These are phyloP conservation scores for Backusella luteola DNA, from an alignment of 192 early-diverging fungal genomes.

Conservation along the genomic window DNA sequence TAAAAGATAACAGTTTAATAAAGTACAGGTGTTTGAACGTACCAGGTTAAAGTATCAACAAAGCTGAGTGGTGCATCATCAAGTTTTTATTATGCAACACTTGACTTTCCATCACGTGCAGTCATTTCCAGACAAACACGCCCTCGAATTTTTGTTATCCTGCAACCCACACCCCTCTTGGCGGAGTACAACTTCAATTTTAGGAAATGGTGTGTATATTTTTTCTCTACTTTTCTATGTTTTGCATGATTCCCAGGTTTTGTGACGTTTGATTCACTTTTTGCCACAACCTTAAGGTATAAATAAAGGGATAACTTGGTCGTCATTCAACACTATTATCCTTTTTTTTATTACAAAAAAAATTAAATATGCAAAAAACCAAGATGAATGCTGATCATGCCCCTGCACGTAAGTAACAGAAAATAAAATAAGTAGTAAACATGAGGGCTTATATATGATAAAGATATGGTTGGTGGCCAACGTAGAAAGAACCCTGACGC, in stretches of 20 bases:
- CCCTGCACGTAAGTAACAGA: background rate
- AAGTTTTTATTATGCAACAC: background rate
- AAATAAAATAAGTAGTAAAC: background rate
- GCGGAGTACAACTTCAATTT: background rate
- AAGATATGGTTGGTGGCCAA: constrained; percentile 8
- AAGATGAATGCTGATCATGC: background rate
- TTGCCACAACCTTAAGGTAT: constrained; percentile 1
- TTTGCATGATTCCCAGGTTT: constrained; percentile 8
- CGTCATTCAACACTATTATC: background rate
- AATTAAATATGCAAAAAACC: background rate
- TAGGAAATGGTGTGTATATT: background rate
- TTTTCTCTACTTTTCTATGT: background rate
- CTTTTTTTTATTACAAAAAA: background rate
- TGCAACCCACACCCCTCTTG: background rate
- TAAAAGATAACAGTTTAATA: background rate
- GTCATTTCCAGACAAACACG: background rate
- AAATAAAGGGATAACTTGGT: background rate
- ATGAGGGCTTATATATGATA: background rate
- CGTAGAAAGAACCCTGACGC: constrained; percentile 9
- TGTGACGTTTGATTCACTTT: constrained; percentile 7
- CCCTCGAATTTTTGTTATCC: background rate
- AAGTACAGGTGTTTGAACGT: background rate
- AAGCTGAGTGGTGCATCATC: no score
- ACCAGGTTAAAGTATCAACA: no score
- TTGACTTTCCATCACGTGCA: background rate